phyloP scores from a whole-genome alignment of 2,329 filamentous ascomycete species.

The Phialemonium atrogriseum region DNA sequence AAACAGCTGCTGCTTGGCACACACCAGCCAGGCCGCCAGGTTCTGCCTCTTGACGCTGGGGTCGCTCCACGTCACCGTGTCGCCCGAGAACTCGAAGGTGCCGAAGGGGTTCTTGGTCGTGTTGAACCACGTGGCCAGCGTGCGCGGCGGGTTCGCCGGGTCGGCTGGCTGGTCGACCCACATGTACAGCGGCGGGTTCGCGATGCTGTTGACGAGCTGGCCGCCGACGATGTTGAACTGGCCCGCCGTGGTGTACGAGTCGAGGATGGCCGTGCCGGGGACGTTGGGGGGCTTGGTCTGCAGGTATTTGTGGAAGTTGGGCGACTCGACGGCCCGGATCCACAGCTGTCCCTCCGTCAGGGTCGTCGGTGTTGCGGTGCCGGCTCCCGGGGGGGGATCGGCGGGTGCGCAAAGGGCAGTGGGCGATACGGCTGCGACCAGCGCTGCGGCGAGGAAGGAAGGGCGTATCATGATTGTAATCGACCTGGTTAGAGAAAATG shows the following conservation, averaged over 20 bases:
- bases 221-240: slow-evolving; percentile 49
- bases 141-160: slow-evolving; percentile 30
- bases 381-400: too few species aligned
- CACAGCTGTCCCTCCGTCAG: slow-evolving; percentile 44
- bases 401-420: too few species aligned
- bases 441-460: too few species aligned
- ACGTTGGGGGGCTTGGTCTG: slow-evolving; percentile 35
- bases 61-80: slow-evolving; percentile 46
- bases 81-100: slow-evolving; percentile 48
- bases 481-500: too few species aligned
- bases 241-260: slow-evolving; percentile 42
- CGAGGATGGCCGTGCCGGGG: slow-evolving; percentile 41
- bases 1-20: slow-evolving; percentile 39
- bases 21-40: slow-evolving; percentile 50
- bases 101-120: slow-evolving; percentile 44
- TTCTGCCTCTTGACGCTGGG: slow-evolving; percentile 42
- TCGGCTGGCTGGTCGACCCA: slow-evolving; percentile 37
- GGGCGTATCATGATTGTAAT: too few species aligned
- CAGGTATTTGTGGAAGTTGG: slow-evolving; percentile 49
- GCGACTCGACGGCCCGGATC: slow-evolving; percentile 47
- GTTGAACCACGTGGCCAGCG: slow-evolving; percentile 42
- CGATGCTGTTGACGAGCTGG: slow-evolving; percentile 44
- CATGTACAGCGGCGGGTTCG: slow-evolving; percentile 32
- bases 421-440: too few species aligned
- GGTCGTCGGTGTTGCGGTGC: slow-evolving; percentile 22